phyloP scores from a whole-genome alignment of 768 basidiomycete species.

The Auricularia sp. region DNA sequence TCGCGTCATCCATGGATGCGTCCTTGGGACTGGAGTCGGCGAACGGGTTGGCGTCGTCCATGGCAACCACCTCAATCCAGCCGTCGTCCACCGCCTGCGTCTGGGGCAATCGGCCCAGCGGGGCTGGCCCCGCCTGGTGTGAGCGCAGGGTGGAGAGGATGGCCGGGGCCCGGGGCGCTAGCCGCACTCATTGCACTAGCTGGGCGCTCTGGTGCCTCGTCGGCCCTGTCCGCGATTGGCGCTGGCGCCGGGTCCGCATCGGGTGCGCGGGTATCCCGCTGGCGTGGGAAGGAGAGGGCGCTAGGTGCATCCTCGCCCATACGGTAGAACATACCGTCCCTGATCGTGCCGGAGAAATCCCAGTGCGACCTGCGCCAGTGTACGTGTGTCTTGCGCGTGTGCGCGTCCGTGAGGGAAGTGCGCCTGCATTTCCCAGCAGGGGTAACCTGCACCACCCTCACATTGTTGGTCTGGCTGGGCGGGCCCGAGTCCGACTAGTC shows the following conservation, averaged over 20 bases:
- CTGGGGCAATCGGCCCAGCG: too few species aligned
- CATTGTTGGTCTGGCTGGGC: background rate
- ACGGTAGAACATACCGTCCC: background rate
- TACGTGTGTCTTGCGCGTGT: background rate
- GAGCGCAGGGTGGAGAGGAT: background rate
- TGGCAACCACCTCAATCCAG: too few species aligned
- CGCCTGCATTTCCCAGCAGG: background rate
- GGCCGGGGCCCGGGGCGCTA: background rate
- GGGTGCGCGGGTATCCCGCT: too few species aligned
- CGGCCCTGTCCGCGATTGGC: too few species aligned
- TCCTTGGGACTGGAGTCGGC: background rate
- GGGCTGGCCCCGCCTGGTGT: too few species aligned
- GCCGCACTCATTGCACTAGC: background rate
- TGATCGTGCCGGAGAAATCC: background rate
- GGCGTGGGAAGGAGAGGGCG: background rate
- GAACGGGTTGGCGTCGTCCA: too few species aligned
- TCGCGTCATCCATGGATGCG: background rate
- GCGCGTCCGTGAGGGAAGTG: background rate
- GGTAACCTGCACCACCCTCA: background rate
- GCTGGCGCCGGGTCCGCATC: too few species aligned
- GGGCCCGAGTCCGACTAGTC: background rate
- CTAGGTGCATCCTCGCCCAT: background rate
- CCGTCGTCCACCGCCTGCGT: too few species aligned
- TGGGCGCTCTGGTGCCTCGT: background rate
- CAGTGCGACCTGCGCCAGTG: background rate